Evolutionary conservation across 345 rosid genomes (phyloP).

Genomic region (Tarenaya hassleriana): DNA sequence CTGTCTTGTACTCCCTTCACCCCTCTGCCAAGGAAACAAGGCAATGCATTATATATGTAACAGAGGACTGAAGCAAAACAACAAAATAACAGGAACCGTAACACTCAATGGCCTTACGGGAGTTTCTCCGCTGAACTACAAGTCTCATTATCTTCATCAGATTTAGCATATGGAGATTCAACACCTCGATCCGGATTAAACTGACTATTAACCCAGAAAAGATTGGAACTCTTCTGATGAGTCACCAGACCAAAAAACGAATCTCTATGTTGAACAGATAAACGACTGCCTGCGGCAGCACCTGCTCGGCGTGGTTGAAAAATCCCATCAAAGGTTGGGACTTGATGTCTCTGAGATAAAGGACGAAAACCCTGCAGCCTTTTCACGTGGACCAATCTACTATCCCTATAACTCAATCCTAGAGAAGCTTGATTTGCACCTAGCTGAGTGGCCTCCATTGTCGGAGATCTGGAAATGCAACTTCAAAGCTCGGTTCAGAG

Average conservation of each 20-base stretch:
- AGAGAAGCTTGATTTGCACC: conserved; percentile 27
- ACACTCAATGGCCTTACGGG: conserved; percentile 40
- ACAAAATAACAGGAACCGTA: conserved; percentile 19
- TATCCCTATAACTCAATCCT: conserved; percentile 32
- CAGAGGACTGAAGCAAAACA: neutral
- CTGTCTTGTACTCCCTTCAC: conserved; percentile 20
- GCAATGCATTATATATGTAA: conserved; percentile 15
- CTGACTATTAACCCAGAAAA: conserved; percentile 32
- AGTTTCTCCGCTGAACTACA: conserved; percentile 24
- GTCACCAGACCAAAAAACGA: conserved; percentile 29
- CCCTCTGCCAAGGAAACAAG: conserved; percentile 34
- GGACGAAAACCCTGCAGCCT: conserved; percentile 21
- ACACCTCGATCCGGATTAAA: conserved; percentile 38
- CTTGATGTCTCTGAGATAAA: conserved; percentile 12
- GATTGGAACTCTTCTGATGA: conserved; percentile 27
- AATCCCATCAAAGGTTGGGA: too few relatives aligned
- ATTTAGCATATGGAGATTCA: conserved; percentile 33
- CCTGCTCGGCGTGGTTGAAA: too few relatives aligned
- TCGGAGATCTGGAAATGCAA: neutral
- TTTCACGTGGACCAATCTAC: conserved; percentile 18
- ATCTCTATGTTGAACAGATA: conserved; percentile 22
- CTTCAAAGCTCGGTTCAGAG: neutral
- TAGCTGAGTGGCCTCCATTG: conserved; percentile 39
- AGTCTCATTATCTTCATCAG: conserved; percentile 26
- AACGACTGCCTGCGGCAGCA: conserved; percentile 12